phyloP scores from a whole-genome alignment of 495 filamentous ascomycete species.

The Monascus purpureus region DNA sequence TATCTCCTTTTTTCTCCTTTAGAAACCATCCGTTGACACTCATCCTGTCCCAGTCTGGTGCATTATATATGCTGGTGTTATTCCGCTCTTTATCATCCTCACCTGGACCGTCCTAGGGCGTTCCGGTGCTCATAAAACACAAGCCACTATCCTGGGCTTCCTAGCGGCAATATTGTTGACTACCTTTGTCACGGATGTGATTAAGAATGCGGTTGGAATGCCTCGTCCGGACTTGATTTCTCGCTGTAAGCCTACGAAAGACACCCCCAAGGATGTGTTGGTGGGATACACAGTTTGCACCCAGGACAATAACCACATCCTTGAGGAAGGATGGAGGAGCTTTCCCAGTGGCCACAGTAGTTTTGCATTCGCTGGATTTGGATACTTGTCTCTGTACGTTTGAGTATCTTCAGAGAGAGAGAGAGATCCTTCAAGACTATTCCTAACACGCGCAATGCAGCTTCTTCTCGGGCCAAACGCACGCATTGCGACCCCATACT shows the following conservation, averaged over 20 bases:
- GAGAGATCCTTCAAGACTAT: not conserved
- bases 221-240: conserved; percentile 82
- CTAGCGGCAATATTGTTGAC: conserved; percentile 64
- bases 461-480: conserved; percentile 67
- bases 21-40: conserved; percentile 3
- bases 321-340: conserved; percentile 88
- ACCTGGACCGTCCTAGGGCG: conserved; percentile 47
- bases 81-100: conserved; percentile 53
- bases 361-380: conserved; percentile 75
- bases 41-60: conserved; percentile 40
- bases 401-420: not conserved
- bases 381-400: conserved; percentile 57
- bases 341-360: conserved; percentile 84
- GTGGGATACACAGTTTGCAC: conserved; percentile 72
- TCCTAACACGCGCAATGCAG: conserved; percentile 9
- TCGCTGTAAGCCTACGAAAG: conserved; percentile 61
- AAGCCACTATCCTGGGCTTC: conserved; percentile 73
- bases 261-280: conserved; percentile 49
- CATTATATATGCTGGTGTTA: conserved; percentile 57
- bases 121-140: conserved; percentile 61
- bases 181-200: conserved; percentile 70
- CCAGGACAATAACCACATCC: conserved; percentile 54
- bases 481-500: conserved; percentile 59
- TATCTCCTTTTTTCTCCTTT: not conserved
- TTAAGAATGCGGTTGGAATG: conserved; percentile 85